phyloP scores from a whole-genome alignment of 305 asterid genomes.

The Galium porrigens region DNA sequence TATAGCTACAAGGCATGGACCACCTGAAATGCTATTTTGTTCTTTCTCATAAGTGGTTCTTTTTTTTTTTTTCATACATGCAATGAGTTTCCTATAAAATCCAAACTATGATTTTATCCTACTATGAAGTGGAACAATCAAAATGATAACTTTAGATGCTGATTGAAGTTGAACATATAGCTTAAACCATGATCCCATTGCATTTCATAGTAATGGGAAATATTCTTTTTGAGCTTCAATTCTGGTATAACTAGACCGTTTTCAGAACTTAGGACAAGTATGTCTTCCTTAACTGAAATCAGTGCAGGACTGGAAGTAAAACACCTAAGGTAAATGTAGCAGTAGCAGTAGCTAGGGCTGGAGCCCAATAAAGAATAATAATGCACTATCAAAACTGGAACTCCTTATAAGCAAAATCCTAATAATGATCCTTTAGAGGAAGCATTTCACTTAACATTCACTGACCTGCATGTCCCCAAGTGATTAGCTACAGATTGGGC shows the following conservation, averaged over 20 bases:
- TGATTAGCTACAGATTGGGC: constrained; percentile 90
- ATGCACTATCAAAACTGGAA: not conserved
- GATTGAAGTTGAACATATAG: not conserved
- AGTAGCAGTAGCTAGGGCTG: not conserved
- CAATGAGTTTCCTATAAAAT: not conserved
- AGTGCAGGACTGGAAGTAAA: not conserved
- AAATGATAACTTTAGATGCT: not conserved
- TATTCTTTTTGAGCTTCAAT: not conserved
- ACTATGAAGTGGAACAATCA: not conserved
- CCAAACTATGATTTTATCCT: not conserved
- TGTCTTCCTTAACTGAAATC: not conserved
- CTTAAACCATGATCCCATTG: not conserved
- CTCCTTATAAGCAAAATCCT: not conserved
- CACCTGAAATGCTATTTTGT: not conserved
- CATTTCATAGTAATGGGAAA: not conserved
- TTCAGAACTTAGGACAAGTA: not conserved
- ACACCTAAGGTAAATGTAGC: not conserved
- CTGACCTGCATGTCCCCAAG: constrained; percentile 92
- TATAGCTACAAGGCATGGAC: not conserved
- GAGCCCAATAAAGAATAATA: not conserved
- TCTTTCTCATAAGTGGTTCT: not conserved
- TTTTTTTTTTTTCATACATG: not conserved
- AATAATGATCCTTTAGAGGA: not conserved
- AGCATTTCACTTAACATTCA: constrained; percentile 9
- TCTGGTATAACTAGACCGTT: not conserved